Evolutionary conservation across 1,139 yeast genomes (phyloP).

Genomic region (Kodamaea alishanica): DNA sequence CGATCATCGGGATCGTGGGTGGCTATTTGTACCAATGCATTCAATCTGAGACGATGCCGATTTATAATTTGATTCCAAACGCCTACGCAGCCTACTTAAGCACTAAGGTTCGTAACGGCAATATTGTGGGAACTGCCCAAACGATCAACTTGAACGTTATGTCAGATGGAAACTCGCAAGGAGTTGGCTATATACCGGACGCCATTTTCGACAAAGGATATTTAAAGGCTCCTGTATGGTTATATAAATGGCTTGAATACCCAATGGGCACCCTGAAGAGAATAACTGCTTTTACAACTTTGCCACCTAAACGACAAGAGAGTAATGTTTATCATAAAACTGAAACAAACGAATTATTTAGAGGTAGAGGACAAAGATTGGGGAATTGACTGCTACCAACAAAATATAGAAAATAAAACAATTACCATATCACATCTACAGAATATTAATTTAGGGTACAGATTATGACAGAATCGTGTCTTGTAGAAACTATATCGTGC

Average conservation of each 20-base stretch:
- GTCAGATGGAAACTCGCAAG: constrained; percentile 3
- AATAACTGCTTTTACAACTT: constrained; percentile 28
- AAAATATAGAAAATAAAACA: too few relatives aligned
- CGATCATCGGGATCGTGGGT: constrained; percentile 47
- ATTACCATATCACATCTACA: too few relatives aligned
- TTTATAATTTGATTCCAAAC: constrained; percentile 43
- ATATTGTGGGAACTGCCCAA: constrained; percentile 32
- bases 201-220: constrained; percentile 43
- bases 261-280: constrained; percentile 28
- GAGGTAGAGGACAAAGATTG: constrained; percentile 36
- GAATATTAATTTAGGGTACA: not conserved
- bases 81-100: constrained; percentile 32
- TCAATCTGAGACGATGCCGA: constrained; percentile 50
- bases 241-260: constrained; percentile 31
- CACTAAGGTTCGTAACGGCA: constrained; percentile 17
- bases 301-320: not conserved
- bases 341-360: constrained; percentile 16
- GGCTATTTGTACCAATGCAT: constrained; percentile 60
- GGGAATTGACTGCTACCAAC: constrained; percentile 19
- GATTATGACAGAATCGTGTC: too few relatives aligned
- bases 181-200: constrained; percentile 27
- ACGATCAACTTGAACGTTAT: not conserved
- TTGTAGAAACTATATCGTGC: too few relatives aligned
- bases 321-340: not conserved
- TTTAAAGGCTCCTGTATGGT: constrained; percentile 40